Base-by-base conservation (phyloP, 306 rosid genomes). In the Gleditsia sinensis region DNA sequence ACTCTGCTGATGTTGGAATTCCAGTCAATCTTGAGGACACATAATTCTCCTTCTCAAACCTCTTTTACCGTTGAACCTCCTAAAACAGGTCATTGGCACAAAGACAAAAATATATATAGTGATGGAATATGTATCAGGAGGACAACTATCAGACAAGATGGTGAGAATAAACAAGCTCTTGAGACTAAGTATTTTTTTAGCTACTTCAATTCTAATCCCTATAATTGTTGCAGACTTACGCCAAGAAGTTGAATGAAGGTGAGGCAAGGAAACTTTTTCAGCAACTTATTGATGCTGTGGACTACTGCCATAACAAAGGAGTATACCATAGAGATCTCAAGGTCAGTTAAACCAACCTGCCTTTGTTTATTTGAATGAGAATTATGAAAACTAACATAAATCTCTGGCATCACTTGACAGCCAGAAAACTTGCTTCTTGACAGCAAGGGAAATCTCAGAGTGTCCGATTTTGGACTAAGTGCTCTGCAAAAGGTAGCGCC, bases 391-490 rank as follows among this genome's bases (percentile, higher is more conserved):
- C 39, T 76, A 33, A 84, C 60, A 43, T 58, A 75, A 37, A 62
- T 20, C 74, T 60, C 5, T 78, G 56, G 45, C 62, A 48, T 59
- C 55, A 21, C 58, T 50, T 76, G 20, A 55, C 84, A 91, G 97
- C 90, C 91, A 45, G 97, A 89, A 74, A 92, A 92, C 75, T 75
- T 92, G 88, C 93, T 92, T 51, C 72, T 92, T 28, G 88, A 87
- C 81, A 43, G 81, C 77, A 84, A 80, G 71, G 97, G 93, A 72
- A 86, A 82, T 74, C 84, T 92, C 23, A 92, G 89, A 77, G 80
- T 89, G 28, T 85, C 96, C 23, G 96, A 92, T 83, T 92, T 92
- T 54, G 97, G 97, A 83, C 85, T 92, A 25, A 84, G 96, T 72
- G 86, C 93, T 11, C 19, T 88, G 83, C 83, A 56, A 19, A 87